Evolutionary conservation across 2,329 filamentous ascomycete species (phyloP), one percentile per base, ranked within the genome.

Genomic region (Apiospora koreana): DNA sequence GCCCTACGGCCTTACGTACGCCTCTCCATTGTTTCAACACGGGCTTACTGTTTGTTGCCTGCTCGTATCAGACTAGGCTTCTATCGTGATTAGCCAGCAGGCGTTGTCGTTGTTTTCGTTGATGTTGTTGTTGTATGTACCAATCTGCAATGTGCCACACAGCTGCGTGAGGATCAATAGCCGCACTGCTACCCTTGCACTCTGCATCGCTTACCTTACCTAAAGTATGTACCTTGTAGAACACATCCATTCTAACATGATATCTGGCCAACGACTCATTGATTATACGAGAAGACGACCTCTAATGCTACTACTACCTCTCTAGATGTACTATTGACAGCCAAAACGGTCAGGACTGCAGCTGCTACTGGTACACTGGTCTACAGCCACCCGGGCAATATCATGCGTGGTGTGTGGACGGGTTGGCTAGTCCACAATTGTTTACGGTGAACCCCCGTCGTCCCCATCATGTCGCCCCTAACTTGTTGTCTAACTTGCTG

Each of bases 1-100:
- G 41, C 41, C 41, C 14, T 43, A 62, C 8, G 54, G 18, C 54
- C 54, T 62, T 62, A 62, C 54, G 54, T 62, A 62, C 21, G 54
- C 54, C 54, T 62, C 54, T n/a, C 31, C 50, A 58, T 58, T 58
- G 50, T 58, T 58, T 58, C 50, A 35, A 35, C 16, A 58, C 50
- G 28, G 28, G 50, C 50, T 58, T 58, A 58, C 50, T 58, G 2
- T 16, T 16, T 58, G 14, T 28, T 28, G 14, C 12, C 1, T 35
- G 28, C 18, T 35, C 28, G 16, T 18, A 31, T 58, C 50, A 58
- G 28, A 28, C 50, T 21, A 35, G 10, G 50, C 50, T 21, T 28
- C 50, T 28, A 35, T 4, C 35, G 3, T 8, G 35, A 35, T 35
- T 8, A 23, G n/a, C 21, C n/a, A 23, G 43, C 43, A n/a, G n/a